Evolutionary conservation across 805 yeast species (phyloP).

Genomic region (Nakazawaea ishiwadae): DNA sequence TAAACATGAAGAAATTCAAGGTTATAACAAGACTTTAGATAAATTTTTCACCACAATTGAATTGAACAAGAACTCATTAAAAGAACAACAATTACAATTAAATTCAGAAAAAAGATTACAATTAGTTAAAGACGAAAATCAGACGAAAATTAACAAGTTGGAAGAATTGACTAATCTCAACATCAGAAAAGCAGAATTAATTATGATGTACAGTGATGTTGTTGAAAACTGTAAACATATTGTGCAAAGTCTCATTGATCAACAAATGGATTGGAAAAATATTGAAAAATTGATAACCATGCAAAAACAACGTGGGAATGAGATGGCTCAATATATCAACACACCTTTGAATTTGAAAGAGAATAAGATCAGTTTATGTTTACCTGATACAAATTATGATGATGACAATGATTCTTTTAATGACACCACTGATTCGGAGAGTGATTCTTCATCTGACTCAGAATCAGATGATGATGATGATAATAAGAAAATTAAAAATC

Average conservation of each 20-base stretch:
- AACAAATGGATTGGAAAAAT: slow-evolving; percentile 92
- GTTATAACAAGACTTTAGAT: slow-evolving; percentile 82
- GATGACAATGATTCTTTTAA: slow-evolving; percentile 27
- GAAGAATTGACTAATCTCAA: slow-evolving; percentile 58
- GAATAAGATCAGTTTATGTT: slow-evolving; percentile 54
- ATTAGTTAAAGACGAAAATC: slow-evolving; percentile 70
- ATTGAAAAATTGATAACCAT: slow-evolving; percentile 70
- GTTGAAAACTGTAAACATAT: slow-evolving; percentile 70
- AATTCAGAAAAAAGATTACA: slow-evolving; percentile 71
- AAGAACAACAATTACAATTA: slow-evolving; percentile 72
- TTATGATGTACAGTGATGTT: slow-evolving; percentile 61
- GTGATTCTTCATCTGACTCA: no score
- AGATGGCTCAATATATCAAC: slow-evolving; percentile 56
- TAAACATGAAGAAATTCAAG: slow-evolving; percentile 36
- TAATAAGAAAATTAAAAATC: slow-evolving; percentile 11
- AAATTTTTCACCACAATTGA: slow-evolving; percentile 81
- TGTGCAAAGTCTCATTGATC: slow-evolving; percentile 63
- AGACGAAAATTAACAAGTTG: slow-evolving; percentile 62
- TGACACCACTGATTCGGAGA: slow-evolving; percentile 21
- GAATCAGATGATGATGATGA: no score
- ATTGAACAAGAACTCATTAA: slow-evolving; percentile 69
- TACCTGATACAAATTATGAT: slow-evolving; percentile 44
- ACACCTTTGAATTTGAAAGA: slow-evolving; percentile 67
- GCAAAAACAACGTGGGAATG: slow-evolving; percentile 64
- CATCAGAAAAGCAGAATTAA: slow-evolving; percentile 64